Conservation (phyloP, 768 basidiomycete genomes). For the Boletus fagicola region DNA sequence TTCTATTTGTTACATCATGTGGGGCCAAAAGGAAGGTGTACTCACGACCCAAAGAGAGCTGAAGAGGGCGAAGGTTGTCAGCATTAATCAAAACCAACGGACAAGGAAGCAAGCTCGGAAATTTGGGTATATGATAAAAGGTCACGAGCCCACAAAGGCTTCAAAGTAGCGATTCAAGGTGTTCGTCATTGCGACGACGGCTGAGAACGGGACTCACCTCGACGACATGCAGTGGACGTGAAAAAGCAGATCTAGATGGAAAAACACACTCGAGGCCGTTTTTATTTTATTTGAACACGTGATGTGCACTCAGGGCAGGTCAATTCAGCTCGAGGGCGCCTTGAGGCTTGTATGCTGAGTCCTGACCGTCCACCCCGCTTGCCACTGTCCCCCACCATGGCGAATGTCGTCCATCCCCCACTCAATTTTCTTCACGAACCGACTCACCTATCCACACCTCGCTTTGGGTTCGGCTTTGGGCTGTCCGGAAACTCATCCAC, state of each 20-base stretch:
- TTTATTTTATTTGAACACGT: conserved; percentile 35
- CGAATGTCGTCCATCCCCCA: conserved; percentile 66
- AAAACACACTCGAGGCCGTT: conserved; percentile 11
- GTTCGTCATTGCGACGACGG: conserved; percentile 54
- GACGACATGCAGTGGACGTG: not conserved
- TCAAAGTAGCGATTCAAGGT: conserved; percentile 87
- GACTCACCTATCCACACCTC: conserved; percentile 57
- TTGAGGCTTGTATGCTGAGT: conserved; percentile 7
- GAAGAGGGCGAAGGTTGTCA: conserved; percentile 5
- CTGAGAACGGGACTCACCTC: conserved; percentile 33
- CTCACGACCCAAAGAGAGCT: conserved; percentile 34
- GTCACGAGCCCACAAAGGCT: conserved; percentile 61
- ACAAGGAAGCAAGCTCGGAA: conserved; percentile 55
- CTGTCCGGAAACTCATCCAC: conserved; percentile 45
- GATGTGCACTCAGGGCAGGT: conserved; percentile 37
- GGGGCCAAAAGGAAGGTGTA: conserved; percentile 14
- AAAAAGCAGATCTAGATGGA: not conserved
- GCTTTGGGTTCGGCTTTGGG: conserved; percentile 75
- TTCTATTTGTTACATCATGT: conserved; percentile 77
- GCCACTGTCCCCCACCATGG: conserved; percentile 48
- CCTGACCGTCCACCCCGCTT: conserved; percentile 5
- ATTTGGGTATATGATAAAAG: conserved; percentile 83
- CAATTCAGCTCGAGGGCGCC: conserved; percentile 6
- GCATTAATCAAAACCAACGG: conserved; percentile 1
- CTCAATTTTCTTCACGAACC: conserved; percentile 62